These are phyloP conservation scores for Solanum tarapatanum DNA, from an alignment of 257 asterid species.

Conservation along the genomic window DNA sequence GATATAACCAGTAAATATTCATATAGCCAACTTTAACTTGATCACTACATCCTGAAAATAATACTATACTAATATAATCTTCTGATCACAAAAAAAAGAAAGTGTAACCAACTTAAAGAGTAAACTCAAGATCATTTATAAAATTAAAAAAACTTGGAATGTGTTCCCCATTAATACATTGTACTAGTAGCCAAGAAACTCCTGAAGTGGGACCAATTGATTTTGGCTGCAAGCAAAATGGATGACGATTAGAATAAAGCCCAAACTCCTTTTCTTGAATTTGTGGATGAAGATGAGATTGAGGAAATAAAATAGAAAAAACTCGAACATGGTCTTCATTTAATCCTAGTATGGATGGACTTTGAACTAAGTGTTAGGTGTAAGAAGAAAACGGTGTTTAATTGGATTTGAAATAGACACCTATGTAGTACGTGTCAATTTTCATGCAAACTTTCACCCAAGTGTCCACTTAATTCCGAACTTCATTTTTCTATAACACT, in stretches of 20 bases:
- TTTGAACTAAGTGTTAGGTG: not conserved
- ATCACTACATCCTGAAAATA: not conserved
- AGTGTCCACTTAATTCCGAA: slow-evolving; percentile 39
- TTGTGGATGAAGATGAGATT: not conserved
- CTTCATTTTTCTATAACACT: not conserved
- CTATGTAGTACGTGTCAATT: slow-evolving; percentile 56
- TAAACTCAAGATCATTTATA: not conserved
- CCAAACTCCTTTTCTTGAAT: not conserved
- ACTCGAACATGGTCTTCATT: not conserved
- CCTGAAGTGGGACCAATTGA: not conserved
- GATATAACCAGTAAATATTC: not conserved
- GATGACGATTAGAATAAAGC: not conserved
- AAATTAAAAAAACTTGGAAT: not conserved
- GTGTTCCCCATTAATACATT: not conserved
- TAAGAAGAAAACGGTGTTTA: not conserved
- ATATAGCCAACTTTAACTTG: not conserved
- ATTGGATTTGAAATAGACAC: slow-evolving; percentile 10
- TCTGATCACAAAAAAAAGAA: not conserved
- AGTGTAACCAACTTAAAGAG: not conserved
- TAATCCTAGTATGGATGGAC: not conserved
- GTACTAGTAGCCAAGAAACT: not conserved
- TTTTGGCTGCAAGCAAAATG: not conserved
- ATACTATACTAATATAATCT: not conserved
- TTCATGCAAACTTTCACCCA: slow-evolving; percentile 62
- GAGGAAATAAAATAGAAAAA: not conserved